Conservation (phyloP, 108 stramenopile species). For the Skeletonema menzelii region DNA sequence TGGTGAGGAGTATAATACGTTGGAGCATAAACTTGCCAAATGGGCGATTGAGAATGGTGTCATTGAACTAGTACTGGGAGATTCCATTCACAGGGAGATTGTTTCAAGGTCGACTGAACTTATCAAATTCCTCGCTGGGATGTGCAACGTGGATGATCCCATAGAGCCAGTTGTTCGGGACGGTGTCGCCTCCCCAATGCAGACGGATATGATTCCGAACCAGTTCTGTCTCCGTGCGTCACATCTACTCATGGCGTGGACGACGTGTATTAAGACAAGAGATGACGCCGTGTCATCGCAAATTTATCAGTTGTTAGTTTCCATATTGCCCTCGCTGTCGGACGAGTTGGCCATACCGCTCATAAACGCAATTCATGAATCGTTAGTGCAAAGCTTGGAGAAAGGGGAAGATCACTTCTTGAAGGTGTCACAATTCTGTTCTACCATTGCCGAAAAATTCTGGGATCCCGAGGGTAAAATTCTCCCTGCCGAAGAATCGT, state of each 20-base stretch:
- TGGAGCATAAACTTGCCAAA: constrained; percentile 77
- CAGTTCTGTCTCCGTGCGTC: constrained; percentile 70
- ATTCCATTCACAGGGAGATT: constrained; percentile 78
- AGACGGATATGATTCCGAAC: constrained; percentile 35
- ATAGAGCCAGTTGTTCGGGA: constrained; percentile 4
- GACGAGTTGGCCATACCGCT: constrained; percentile 72
- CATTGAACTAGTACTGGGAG: constrained; percentile 81
- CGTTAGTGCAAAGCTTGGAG: constrained; percentile 43
- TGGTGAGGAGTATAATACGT: constrained; percentile 74
- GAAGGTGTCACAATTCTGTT: constrained; percentile 84
- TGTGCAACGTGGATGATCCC: constrained; percentile 62
- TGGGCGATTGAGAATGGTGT: constrained; percentile 89
- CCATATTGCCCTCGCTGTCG: constrained; percentile 79
- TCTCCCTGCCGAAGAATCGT: constrained; percentile 4
- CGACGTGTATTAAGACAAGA: constrained; percentile 74
- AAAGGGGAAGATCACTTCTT: constrained; percentile 58
- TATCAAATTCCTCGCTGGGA: constrained; percentile 83
- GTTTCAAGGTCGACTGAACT: constrained; percentile 71
- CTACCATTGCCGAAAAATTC: constrained; percentile 56
- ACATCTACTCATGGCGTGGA: constrained; percentile 85
- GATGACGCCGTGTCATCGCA: constrained; percentile 84
- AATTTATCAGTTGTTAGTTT: constrained; percentile 78
- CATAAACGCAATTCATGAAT: constrained; percentile 61
- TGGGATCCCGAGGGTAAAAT: constrained; percentile 9
- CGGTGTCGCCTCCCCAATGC: constrained; percentile 10